Conservation (phyloP, 2,329 filamentous ascomycete species). For the Fusarium verticillioides region DNA sequence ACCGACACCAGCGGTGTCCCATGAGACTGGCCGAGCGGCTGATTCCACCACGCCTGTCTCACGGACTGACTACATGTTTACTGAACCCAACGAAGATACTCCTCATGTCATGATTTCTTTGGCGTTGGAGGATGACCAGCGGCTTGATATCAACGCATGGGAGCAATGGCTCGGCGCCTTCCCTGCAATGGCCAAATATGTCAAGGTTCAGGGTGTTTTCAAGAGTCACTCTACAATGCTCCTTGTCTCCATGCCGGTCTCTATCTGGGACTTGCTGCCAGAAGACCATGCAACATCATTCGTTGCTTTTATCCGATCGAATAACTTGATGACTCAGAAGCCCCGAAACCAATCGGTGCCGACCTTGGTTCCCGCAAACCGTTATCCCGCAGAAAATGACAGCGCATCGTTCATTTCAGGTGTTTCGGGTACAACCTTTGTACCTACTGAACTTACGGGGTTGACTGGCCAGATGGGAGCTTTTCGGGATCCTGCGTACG, state of each 20-base stretch:
- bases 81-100: conserved; percentile 64
- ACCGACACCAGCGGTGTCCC: conserved; percentile 30
- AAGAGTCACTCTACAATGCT: conserved; percentile 70
- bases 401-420: conserved; percentile 47
- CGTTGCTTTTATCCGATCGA: conserved; percentile 68
- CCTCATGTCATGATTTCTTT: conserved; percentile 72
- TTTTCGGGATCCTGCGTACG: conserved; percentile 36
- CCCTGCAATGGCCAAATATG: conserved; percentile 67
- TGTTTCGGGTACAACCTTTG: conserved; percentile 50
- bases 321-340: conserved; percentile 59
- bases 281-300: conserved; percentile 68
- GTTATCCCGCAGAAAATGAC: conserved; percentile 40
- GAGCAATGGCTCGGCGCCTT: conserved; percentile 67
- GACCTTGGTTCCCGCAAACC: conserved; percentile 39
- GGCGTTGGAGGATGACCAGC: conserved; percentile 67
- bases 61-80: conserved; percentile 45
- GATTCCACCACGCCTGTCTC: conserved; percentile 36
- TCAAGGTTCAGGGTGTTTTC: conserved; percentile 70
- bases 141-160: conserved; percentile 68
- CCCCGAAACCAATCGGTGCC: conserved; percentile 35
- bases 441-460: conserved; percentile 45
- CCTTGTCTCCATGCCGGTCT: conserved; percentile 67
- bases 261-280: conserved; percentile 69
- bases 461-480: conserved; percentile 34
- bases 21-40: conserved; percentile 43